Conservation (phyloP, 1,139 yeast genomes). For the Pichia sp. region DNA sequence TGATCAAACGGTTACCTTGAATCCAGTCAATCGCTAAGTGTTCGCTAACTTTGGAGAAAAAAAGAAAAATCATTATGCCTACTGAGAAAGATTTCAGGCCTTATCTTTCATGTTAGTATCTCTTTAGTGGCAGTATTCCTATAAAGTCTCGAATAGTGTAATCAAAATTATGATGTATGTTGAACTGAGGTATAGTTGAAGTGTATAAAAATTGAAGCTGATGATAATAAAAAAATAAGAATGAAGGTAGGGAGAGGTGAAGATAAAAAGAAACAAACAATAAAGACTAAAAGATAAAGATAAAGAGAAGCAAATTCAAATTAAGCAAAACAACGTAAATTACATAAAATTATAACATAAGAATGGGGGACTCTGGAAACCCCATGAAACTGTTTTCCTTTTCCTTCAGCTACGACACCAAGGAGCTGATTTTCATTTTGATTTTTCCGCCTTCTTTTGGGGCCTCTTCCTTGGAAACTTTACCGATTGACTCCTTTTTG, state of each 20-base stretch:
- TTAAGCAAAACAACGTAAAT: background rate
- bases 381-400: no score
- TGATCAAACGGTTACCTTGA: no score
- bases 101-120: no score
- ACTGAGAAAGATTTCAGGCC: no score
- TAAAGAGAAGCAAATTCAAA: background rate
- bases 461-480: background rate
- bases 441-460: slow-evolving; percentile 3
- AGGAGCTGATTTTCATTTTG: slow-evolving; percentile 18
- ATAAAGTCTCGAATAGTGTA: no score
- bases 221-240: background rate
- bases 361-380: background rate
- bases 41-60: no score
- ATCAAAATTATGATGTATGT: background rate
- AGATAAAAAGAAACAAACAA: background rate
- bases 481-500: background rate
- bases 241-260: background rate
- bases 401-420: slow-evolving; percentile 11
- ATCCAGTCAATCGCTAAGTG: no score
- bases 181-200: background rate
- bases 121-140: no score
- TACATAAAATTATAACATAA: background rate
- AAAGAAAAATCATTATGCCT: background rate
- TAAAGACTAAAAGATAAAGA: background rate
- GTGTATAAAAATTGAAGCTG: background rate